Evolutionary conservation across 1,139 yeast species (phyloP).

Genomic region (Fermentozyma sake): DNA sequence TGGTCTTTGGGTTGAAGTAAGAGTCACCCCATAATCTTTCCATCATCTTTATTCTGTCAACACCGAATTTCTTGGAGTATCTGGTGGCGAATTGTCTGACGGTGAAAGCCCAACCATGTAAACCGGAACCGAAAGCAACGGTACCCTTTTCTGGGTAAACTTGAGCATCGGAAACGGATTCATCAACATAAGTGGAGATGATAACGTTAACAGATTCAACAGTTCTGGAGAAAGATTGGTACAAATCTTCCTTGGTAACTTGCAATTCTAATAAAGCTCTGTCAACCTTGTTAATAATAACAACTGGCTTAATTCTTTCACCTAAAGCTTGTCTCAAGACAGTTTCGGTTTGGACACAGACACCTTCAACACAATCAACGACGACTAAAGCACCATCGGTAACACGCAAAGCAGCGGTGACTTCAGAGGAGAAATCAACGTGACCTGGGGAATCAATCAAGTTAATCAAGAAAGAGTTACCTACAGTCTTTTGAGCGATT

Average conservation of each 20-base stretch:
- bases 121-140: constrained; percentile 99
- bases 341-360: constrained; percentile 99
- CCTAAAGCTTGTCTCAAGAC: constrained; percentile 98
- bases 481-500: constrained; percentile 90
- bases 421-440: constrained; percentile 99
- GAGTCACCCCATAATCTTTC: constrained; percentile 99
- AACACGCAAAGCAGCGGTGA: constrained; percentile 99
- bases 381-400: constrained; percentile 99
- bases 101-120: constrained; percentile 99
- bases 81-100: constrained; percentile 98
- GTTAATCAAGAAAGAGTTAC: constrained; percentile 94
- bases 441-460: constrained; percentile 99
- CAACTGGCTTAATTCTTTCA: constrained; percentile 99
- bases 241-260: constrained; percentile 97
- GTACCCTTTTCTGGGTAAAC: constrained; percentile 99
- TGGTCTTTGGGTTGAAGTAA: constrained; percentile 99
- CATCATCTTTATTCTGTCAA: constrained; percentile 96
- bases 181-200: constrained; percentile 92
- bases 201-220: constrained; percentile 99
- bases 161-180: constrained; percentile 90
- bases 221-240: constrained; percentile 98
- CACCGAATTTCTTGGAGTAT: constrained; percentile 99
- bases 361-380: constrained; percentile 99
- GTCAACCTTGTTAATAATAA: constrained; percentile 97
- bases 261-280: constrained; percentile 99